Conservation (phyloP, 1,284 basidiomycete genomes). For the Moniliella sp. region DNA sequence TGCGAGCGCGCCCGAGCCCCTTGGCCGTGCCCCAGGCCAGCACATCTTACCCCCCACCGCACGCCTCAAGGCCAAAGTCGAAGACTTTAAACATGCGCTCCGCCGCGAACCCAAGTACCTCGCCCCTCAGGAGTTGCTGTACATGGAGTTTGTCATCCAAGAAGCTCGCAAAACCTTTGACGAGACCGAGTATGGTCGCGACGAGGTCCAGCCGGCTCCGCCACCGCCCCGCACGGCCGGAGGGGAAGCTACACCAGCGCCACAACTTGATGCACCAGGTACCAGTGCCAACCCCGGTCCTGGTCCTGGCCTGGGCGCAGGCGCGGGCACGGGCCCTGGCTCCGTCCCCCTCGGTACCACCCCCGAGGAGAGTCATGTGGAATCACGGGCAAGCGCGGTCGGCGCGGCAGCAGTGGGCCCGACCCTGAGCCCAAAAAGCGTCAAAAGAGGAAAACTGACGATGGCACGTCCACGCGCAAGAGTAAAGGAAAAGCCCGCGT, state of each 20-base stretch:
- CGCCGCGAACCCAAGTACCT: conserved; percentile 27
- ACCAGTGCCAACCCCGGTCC: too few relatives aligned
- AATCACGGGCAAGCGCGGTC: too few relatives aligned
- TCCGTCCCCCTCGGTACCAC: too few relatives aligned
- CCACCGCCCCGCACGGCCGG: background rate
- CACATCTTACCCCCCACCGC: background rate
- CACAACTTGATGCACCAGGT: too few relatives aligned
- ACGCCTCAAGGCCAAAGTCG: conserved; percentile 14
- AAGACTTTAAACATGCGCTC: conserved; percentile 28
- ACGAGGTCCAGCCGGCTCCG: background rate
- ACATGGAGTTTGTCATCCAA: conserved; percentile 26
- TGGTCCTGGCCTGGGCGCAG: too few relatives aligned
- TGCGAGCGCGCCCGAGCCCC: conserved; percentile 39
- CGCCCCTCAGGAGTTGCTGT: conserved; percentile 27
- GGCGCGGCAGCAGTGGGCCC: too few relatives aligned
- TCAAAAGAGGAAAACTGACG: too few relatives aligned
- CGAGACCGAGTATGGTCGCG: background rate
- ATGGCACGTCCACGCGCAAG: too few relatives aligned
- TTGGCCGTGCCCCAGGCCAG: conserved; percentile 8
- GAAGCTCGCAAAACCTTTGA: conserved; percentile 16
- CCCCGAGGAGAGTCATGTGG: too few relatives aligned
- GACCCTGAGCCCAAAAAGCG: too few relatives aligned
- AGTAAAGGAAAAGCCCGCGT: too few relatives aligned
- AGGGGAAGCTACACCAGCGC: background rate
- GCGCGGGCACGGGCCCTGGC: too few relatives aligned